phyloP scores from a whole-genome alignment of 208 protist genomes.

The Naegleria fowleri region DNA sequence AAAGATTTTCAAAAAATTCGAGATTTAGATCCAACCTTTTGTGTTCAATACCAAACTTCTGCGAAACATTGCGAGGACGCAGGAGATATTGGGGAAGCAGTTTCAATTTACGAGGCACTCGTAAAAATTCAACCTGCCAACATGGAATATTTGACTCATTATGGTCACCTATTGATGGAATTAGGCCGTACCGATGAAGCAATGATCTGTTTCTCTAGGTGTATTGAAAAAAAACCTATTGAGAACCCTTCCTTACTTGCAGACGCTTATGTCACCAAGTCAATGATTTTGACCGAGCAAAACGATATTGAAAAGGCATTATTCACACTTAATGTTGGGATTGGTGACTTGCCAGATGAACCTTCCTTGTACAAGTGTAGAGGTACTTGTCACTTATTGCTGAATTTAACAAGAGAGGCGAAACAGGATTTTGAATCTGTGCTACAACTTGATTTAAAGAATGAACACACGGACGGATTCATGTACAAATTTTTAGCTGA shows the following conservation, averaged over 20 bases:
- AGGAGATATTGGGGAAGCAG: not conserved
- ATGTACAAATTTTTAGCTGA: not conserved
- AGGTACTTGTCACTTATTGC: not conserved
- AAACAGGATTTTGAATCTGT: not conserved
- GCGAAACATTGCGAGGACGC: not conserved
- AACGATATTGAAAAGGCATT: not conserved
- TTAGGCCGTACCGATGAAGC: not conserved
- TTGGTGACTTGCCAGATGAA: not conserved
- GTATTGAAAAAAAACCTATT: not conserved
- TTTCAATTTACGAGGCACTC: not conserved
- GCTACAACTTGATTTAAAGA: not conserved
- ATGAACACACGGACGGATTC: not conserved
- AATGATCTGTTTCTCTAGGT: not conserved
- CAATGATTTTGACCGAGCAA: not conserved
- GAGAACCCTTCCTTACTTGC: not conserved
- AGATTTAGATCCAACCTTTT: constrained; percentile 8
- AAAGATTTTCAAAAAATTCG: not conserved
- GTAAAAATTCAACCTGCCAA: not conserved
- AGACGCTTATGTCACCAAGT: not conserved
- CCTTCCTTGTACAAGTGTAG: not conserved
- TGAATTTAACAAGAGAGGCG: not conserved
- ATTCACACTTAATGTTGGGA: not conserved
- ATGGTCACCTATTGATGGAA: not conserved
- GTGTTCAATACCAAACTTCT: not conserved
- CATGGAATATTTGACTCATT: not conserved